phyloP scores from a whole-genome alignment of 2,329 filamentous ascomycete species.

The Fusarium euwallaceae region DNA sequence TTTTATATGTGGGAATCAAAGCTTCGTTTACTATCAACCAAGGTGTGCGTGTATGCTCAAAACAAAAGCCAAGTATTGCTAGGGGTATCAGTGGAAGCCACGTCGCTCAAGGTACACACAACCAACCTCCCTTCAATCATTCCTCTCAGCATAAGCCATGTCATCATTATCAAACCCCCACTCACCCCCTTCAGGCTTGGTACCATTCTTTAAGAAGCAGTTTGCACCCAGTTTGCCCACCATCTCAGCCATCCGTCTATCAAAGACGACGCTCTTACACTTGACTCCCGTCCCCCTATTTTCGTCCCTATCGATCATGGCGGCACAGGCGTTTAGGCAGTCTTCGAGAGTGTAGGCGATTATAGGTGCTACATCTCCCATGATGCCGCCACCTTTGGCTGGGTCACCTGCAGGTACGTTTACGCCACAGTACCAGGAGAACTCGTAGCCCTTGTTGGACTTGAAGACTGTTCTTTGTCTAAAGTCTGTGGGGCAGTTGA shows the following conservation, averaged over 20 bases:
- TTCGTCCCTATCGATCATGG: not conserved
- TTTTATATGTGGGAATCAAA: no score
- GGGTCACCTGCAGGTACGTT: not conserved
- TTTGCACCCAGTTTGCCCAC: not conserved
- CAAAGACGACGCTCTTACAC: constrained; percentile 1
- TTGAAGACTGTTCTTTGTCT: not conserved
- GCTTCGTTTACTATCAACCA: not conserved
- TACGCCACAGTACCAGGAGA: not conserved
- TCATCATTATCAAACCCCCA: not conserved
- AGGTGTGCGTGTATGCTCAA: not conserved
- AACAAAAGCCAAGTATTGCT: not conserved
- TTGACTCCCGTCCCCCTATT: not conserved
- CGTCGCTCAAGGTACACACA: not conserved
- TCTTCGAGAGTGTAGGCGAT: not conserved
- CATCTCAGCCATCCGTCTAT: not conserved
- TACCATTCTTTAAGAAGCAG: not conserved
- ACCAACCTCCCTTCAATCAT: not conserved
- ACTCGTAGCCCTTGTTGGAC: not conserved
- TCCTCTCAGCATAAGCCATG: not conserved
- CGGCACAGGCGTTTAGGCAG: not conserved
- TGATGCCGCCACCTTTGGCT: not conserved
- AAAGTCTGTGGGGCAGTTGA: not conserved
- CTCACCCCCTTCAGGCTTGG: not conserved
- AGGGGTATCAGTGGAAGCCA: not conserved
- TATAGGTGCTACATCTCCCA: not conserved